Evolutionary conservation across 495 filamentous ascomycete genomes (phyloP).

Genomic region (Penicillium flavigenum): DNA sequence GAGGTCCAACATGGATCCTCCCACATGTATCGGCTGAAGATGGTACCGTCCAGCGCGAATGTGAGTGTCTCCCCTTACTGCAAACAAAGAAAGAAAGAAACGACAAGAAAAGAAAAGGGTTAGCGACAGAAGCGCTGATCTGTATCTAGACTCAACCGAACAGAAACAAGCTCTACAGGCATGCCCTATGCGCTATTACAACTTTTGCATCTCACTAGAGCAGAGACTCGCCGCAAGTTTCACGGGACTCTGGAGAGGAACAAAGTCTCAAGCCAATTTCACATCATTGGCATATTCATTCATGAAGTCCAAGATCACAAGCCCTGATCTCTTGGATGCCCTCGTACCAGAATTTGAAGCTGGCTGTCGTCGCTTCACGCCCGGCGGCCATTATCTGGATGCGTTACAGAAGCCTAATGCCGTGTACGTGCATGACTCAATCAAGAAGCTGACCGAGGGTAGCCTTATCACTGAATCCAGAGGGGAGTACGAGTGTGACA

Average conservation of each 20-base stretch:
- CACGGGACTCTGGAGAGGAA: slow-evolving; percentile 13
- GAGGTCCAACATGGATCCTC: slow-evolving; percentile 19
- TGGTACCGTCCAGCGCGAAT: slow-evolving; percentile 8
- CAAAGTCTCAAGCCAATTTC: slow-evolving; percentile 5
- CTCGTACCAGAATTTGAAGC: slow-evolving; percentile 18
- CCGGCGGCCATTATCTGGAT: slow-evolving; percentile 18
- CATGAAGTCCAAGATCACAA: slow-evolving; percentile 11
- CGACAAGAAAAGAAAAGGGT: neutral
- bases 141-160: neutral
- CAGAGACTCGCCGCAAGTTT: slow-evolving; percentile 2
- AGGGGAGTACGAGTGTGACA: slow-evolving; percentile 11
- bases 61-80: neutral
- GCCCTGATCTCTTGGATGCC: slow-evolving; percentile 7
- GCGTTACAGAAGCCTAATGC: slow-evolving; percentile 19
- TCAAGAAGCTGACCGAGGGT: slow-evolving; percentile 8
- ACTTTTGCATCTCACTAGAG: slow-evolving; percentile 4
- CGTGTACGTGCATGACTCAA: slow-evolving; percentile 13
- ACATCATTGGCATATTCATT: slow-evolving; percentile 3
- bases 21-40: slow-evolving; percentile 12
- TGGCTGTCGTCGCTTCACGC: slow-evolving; percentile 21
- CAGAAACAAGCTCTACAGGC: slow-evolving; percentile 3
- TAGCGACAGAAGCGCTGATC: neutral
- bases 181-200: neutral
- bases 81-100: too few species aligned
- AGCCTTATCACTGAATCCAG: slow-evolving; percentile 13